Evolutionary conservation across 1,284 basidiomycete species (phyloP).

Genomic region (Microbotryomycetes sp.): DNA sequence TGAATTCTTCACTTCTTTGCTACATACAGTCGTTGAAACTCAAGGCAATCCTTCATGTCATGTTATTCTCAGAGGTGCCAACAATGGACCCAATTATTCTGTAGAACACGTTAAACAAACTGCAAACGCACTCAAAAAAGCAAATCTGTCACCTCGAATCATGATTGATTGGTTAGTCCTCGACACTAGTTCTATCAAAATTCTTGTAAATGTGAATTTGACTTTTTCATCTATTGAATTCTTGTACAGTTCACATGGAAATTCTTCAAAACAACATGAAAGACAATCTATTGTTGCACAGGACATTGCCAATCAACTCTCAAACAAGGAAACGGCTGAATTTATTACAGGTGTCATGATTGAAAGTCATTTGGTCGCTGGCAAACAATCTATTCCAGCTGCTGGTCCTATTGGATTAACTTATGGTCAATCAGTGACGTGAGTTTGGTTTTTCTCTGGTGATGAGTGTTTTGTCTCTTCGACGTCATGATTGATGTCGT

Average conservation of each 20-base stretch:
- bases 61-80: conserved; percentile 80
- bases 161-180: conserved; percentile 39
- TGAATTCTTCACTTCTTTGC: neutral
- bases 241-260: conserved; percentile 60
- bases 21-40: conserved; percentile 28
- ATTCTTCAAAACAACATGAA: conserved; percentile 55
- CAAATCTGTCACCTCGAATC: conserved; percentile 53
- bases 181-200: neutral
- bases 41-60: conserved; percentile 78
- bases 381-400: conserved; percentile 75
- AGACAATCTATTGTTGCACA: conserved; percentile 52
- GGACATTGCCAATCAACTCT: conserved; percentile 52
- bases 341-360: conserved; percentile 96
- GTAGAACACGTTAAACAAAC: conserved; percentile 71
- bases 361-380: conserved; percentile 85
- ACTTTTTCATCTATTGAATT: neutral
- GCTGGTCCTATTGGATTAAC: conserved; percentile 68
- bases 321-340: conserved; percentile 65
- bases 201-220: too few relatives aligned
- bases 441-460: conserved; percentile 41
- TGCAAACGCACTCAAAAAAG: conserved; percentile 68
- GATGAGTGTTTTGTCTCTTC: neutral
- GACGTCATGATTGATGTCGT: too few relatives aligned
- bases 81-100: conserved; percentile 76
- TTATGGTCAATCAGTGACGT: conserved; percentile 84